Conservation (phyloP, 306 rosid species). For the Pachyrhizus erosus region DNA sequence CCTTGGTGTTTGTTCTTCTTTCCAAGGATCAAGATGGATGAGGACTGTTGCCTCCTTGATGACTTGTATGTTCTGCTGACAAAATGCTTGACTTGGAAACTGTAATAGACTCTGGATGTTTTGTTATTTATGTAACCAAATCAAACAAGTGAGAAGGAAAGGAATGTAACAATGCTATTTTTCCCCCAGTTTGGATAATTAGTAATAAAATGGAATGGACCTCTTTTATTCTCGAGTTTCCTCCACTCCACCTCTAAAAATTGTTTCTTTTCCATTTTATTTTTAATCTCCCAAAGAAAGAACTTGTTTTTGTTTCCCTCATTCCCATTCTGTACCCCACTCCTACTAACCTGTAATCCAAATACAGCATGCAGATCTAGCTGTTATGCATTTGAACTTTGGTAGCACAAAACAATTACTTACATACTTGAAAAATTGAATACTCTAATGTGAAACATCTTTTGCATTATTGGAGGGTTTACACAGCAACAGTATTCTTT, state of each 20-base stretch:
- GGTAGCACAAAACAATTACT: constrained; percentile 7
- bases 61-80: background rate
- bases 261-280: background rate
- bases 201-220: background rate
- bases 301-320: background rate
- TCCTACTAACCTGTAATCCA: background rate
- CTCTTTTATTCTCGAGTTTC: background rate
- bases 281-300: background rate
- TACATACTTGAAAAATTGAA: background rate
- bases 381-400: background rate
- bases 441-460: background rate
- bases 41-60: constrained; percentile 3
- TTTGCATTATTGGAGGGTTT: background rate
- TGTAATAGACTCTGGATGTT: background rate
- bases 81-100: constrained; percentile 13
- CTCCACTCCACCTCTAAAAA: background rate
- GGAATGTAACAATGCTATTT: background rate
- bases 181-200: background rate
- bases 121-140: constrained; percentile 5
- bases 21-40: background rate
- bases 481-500: background rate
- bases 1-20: background rate
- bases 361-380: background rate
- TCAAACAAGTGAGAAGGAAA: background rate
- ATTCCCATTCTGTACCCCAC: background rate